Evolutionary conservation across 306 rosid genomes (phyloP).

Genomic region (Canavalia ensiformis): DNA sequence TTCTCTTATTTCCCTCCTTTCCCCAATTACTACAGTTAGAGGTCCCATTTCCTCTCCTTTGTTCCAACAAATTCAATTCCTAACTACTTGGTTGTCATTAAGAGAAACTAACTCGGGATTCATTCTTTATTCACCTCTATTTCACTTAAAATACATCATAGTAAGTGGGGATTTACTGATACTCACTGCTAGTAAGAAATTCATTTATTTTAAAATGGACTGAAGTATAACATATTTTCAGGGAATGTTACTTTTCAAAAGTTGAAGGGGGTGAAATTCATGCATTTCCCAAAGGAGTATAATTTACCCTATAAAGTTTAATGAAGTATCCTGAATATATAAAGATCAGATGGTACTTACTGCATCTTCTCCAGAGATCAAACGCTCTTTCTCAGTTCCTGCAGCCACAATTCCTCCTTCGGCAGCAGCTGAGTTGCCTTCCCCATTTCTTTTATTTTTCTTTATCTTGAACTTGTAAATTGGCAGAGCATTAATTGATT

Average conservation of each 20-base stretch:
- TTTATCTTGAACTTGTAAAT: constrained; percentile 90
- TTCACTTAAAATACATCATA: constrained; percentile 12
- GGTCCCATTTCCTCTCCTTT: neutral
- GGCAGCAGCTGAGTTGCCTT: constrained; percentile 56
- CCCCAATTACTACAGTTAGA: neutral
- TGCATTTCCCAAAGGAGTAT: neutral
- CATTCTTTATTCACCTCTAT: neutral
- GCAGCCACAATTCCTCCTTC: constrained; percentile 93
- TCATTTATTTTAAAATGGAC: neutral
- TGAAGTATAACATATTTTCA: neutral
- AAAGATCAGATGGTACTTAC: constrained; percentile 61
- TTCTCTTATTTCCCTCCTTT: neutral
- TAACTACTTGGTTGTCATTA: constrained; percentile 8
- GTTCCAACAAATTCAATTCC: constrained; percentile 1
- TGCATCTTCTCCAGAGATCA: constrained; percentile 94
- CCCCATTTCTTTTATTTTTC: constrained; percentile 69
- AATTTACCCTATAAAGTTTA: constrained; percentile 2
- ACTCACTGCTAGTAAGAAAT: neutral
- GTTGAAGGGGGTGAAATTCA: neutral
- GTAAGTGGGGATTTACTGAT: neutral
- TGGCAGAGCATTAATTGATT: constrained; percentile 88
- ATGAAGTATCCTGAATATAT: constrained; percentile 27
- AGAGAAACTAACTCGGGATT: constrained; percentile 5
- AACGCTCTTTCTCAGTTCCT: constrained; percentile 91
- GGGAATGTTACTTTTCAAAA: neutral